Conservation (phyloP, 345 rosid species). For the Adansonia digitata region DNA sequence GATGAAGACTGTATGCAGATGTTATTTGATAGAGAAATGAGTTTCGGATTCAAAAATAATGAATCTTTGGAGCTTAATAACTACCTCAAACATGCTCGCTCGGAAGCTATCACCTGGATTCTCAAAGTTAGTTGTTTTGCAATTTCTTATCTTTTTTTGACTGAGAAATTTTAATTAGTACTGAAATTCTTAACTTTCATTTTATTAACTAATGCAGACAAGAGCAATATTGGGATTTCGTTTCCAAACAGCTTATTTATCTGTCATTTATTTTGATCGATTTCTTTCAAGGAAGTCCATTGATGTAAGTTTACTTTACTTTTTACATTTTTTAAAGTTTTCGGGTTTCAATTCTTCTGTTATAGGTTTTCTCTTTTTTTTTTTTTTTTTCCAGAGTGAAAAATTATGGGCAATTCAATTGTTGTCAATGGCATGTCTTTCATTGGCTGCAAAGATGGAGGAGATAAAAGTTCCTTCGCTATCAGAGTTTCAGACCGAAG, state of each 20-base stretch:
- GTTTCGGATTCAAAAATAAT: conserved; percentile 22
- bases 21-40: conserved; percentile 38
- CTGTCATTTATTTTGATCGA: conserved; percentile 53
- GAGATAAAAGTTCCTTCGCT: conserved; percentile 41
- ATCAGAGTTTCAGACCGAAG: conserved; percentile 36
- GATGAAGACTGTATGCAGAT: conserved; percentile 32
- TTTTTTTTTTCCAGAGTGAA: conserved; percentile 21
- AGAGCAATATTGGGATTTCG: conserved; percentile 37
- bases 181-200: not conserved
- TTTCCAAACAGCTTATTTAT: conserved; percentile 44
- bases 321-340: not conserved
- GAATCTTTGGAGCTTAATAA: conserved; percentile 21
- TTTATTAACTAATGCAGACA: conserved; percentile 30
- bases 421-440: conserved; percentile 54
- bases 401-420: conserved; percentile 49
- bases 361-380: not conserved
- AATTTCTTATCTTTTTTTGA: not conserved
- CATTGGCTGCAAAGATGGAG: conserved; percentile 68
- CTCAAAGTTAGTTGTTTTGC: conserved; percentile 35
- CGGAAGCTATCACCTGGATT: conserved; percentile 49
- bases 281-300: conserved; percentile 37
- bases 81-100: conserved; percentile 35
- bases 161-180: not conserved
- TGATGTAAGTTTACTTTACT: conserved; percentile 30
- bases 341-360: not conserved